These are phyloP conservation scores for Gamarada debralockiae DNA, from an alignment of 495 filamentous ascomycete genomes.

Conservation along the genomic window DNA sequence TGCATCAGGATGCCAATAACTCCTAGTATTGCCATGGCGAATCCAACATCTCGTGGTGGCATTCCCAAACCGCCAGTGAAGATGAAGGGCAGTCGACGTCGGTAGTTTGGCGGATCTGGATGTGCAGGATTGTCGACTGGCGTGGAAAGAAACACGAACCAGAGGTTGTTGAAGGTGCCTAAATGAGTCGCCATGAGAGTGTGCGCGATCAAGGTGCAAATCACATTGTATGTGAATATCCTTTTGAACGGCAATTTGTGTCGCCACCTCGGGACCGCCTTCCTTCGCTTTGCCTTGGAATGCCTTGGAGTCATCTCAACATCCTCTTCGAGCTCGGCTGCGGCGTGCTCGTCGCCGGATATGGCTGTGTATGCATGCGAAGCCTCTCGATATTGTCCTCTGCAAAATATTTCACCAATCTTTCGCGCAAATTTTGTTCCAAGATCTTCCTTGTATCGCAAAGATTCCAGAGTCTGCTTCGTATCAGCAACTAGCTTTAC, in stretches of 20 bases:
- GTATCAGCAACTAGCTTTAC: neutral
- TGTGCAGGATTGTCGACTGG: conserved; percentile 59
- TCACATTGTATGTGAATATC: conserved; percentile 76
- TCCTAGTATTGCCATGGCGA: conserved; percentile 75
- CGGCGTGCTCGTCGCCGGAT: conserved; percentile 13
- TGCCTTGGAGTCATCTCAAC: conserved; percentile 12
- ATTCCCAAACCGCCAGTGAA: conserved; percentile 82
- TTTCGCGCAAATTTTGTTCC: conserved; percentile 32
- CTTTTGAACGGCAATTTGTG: conserved; percentile 60
- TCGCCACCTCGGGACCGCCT: conserved; percentile 18
- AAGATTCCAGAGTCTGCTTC: conserved; percentile 44
- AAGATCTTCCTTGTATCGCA: conserved; percentile 43
- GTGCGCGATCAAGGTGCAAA: conserved; percentile 62
- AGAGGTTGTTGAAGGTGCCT: conserved; percentile 79
- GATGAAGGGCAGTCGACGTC: conserved; percentile 51
- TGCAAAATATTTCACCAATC: conserved; percentile 8
- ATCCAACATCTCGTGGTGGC: conserved; percentile 67
- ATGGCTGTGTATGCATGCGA: conserved; percentile 21
- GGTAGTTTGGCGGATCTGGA: conserved; percentile 35
- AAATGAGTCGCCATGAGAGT: conserved; percentile 73
- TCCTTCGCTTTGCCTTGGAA: conserved; percentile 3
- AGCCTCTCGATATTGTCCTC: neutral
- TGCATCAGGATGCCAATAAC: conserved; percentile 73
- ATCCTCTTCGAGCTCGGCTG: neutral
- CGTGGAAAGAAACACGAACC: conserved; percentile 80